Conservation (phyloP, 2,329 filamentous ascomycete genomes). For the Triangularia verruculosa region DNA sequence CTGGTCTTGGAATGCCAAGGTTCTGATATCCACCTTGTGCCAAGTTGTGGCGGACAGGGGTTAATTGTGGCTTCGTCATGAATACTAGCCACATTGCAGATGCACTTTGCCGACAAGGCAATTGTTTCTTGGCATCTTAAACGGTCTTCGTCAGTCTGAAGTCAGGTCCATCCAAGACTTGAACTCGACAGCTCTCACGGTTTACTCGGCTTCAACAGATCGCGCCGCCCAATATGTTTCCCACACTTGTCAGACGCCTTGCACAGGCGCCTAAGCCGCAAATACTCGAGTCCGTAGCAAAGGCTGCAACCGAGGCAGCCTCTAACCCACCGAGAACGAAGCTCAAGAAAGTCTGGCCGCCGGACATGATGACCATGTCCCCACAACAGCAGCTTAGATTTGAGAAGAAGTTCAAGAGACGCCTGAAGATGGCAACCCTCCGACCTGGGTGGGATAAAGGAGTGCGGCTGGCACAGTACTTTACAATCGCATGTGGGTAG, state of each 20-base stretch:
- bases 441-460: conserved; percentile 64
- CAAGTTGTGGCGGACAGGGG: neutral
- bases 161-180: neutral
- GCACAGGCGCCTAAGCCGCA: conserved; percentile 32
- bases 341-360: conserved; percentile 73
- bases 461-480: conserved; percentile 62
- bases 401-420: conserved; percentile 74
- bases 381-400: conserved; percentile 72
- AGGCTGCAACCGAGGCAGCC: conserved; percentile 21
- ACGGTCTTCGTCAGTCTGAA: neutral
- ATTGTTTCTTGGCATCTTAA: neutral
- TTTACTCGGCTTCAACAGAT: neutral
- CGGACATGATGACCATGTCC: conserved; percentile 68
- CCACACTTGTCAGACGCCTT: conserved; percentile 44
- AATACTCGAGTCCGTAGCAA: neutral
- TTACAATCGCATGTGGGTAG: conserved; percentile 52
- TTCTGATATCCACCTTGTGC: neutral
- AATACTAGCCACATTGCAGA: neutral
- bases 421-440: conserved; percentile 58
- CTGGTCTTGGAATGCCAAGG: no score
- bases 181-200: neutral
- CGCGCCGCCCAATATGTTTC: conserved; percentile 40
- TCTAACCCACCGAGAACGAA: conserved; percentile 50
- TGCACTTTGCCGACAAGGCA: neutral
- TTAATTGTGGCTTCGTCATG: neutral